Base-by-base conservation (phyloP, 2,329 filamentous ascomycete genomes). In the Leptographium procerum region DNA sequence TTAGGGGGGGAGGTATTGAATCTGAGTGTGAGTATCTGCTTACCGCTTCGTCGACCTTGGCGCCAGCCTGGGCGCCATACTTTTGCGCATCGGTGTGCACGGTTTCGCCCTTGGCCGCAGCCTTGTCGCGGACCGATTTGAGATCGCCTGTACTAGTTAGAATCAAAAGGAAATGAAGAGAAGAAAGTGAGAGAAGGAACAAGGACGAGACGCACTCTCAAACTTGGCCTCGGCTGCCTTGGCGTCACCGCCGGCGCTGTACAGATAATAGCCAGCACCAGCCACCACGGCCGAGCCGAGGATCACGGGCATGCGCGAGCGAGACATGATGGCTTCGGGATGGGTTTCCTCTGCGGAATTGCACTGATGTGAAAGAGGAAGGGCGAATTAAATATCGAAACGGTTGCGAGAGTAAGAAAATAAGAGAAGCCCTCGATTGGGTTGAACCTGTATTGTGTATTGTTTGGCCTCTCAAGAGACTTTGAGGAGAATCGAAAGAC, bases 261-360 rank as follows among this genome's bases (percentile, higher is more conserved):
- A 99, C 62, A 97, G 81, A 77, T 97, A 97, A 80, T 96, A 97
- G 50, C 88, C 90, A 60, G 85, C 76, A 63, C 84, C 87, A 66
- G 82, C 83, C 34, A 80, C 86, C 64, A 82, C 84, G 60, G 78
- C 81, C 64, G 84, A 73, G 66, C 85, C 87, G 66, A 86, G 68
- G 65, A 76, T 68, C 64, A 77, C 65, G 64, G 79, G 77, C 48
- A 72, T 65, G 64, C 73, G 73, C 55, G 77, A 77, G 61, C 69
- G 71, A 63, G 75, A 76, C 77, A 79, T 80, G 64, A 54, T 72
- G 34, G n/a, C n/a, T n/a, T n/a, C n/a, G n/a, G n/a, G n/a, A n/a
- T n/a, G n/a, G n/a, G n/a, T n/a, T n/a, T n/a, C n/a, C n/a, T n/a
- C n/a, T n/a, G n/a, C n/a, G n/a, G n/a, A n/a, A n/a, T n/a, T n/a